phyloP scores from a whole-genome alignment of 108 stramenopile species.

The Stephanodiscus minutulus region DNA sequence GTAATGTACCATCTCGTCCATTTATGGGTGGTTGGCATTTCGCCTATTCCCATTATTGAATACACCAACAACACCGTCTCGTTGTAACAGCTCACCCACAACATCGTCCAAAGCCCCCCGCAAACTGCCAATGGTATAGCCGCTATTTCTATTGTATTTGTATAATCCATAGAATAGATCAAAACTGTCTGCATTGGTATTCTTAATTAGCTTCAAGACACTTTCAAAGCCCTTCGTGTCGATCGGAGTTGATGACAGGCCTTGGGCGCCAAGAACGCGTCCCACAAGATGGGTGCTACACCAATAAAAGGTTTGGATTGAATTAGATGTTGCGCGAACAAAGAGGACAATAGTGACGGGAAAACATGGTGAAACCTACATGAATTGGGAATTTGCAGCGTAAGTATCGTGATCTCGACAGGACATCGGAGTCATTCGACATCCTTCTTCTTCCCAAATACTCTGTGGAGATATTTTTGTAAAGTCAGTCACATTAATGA shows the following conservation, averaged over 20 bases:
- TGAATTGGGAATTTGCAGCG: constrained; percentile 97
- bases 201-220: constrained; percentile 90
- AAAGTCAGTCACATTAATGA: neutral
- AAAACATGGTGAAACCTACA: constrained; percentile 23
- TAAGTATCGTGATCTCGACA: constrained; percentile 95
- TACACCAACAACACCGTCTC: constrained; percentile 34
- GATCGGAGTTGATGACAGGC: constrained; percentile 59
- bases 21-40: neutral
- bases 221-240: constrained; percentile 97
- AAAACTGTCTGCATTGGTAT: constrained; percentile 95
- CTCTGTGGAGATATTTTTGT: constrained; percentile 12
- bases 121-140: constrained; percentile 49
- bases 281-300: constrained; percentile 93
- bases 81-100: constrained; percentile 41
- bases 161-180: constrained; percentile 98
- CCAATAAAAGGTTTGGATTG: neutral
- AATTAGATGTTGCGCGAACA: neutral
- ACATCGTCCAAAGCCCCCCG: constrained; percentile 59
- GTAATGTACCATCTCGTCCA: neutral
- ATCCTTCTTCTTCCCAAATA: constrained; percentile 98
- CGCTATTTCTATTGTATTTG: constrained; percentile 86
- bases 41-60: constrained; percentile 5
- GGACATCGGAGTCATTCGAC: constrained; percentile 97
- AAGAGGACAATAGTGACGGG: neutral
- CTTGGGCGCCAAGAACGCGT: constrained; percentile 92